Percentiles rank a stretch among this genome's conserved stretches.
phyloP scores from a whole-genome alignment of 2,329 filamentous ascomycete species.

The Trematosphaeria pertusa region DNA sequence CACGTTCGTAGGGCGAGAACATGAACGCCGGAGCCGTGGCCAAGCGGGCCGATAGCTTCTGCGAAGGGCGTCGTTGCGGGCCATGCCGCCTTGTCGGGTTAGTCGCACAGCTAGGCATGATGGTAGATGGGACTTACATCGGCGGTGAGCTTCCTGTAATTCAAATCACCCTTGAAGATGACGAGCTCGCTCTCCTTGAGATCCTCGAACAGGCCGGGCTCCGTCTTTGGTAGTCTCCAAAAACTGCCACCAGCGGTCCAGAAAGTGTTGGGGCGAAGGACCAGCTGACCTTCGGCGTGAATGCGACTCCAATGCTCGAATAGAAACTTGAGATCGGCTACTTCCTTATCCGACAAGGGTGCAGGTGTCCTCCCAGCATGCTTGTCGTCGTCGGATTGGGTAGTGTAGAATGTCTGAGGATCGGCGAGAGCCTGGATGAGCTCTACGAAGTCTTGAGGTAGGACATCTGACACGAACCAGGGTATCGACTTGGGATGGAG shows the following conservation, averaged over 20 bases:
- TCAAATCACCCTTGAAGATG: conserved; percentile 96
- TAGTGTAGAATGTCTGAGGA: conserved; percentile 80
- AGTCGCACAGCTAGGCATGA: no score
- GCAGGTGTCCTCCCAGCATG: conserved; percentile 62
- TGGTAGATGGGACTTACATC: conserved; percentile 72
- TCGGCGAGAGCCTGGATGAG: conserved; percentile 80
- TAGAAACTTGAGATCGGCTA: conserved; percentile 72
- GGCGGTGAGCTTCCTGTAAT: conserved; percentile 90
- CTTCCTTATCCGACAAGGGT: conserved; percentile 72
- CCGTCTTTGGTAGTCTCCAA: conserved; percentile 80
- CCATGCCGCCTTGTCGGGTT: conserved; percentile 70
- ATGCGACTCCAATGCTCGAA: conserved; percentile 82
- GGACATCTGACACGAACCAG: conserved; percentile 97
- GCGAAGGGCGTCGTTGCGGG: conserved; percentile 85
- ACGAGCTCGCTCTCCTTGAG: conserved; percentile 84
- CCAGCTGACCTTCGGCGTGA: conserved; percentile 83
- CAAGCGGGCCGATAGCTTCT: conserved; percentile 84
- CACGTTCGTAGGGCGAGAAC: conserved; percentile 88
- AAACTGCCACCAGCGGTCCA: conserved; percentile 90
- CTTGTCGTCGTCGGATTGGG: conserved; percentile 70
- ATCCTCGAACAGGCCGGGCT: conserved; percentile 74
- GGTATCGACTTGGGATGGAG: conserved; percentile 94
- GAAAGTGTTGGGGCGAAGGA: conserved; percentile 84
- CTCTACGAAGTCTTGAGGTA: conserved; percentile 84
- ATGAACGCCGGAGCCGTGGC: conserved; percentile 80